Base-by-base conservation (phyloP, 1,139 yeast genomes). In the Tardiomyces blankii region DNA sequence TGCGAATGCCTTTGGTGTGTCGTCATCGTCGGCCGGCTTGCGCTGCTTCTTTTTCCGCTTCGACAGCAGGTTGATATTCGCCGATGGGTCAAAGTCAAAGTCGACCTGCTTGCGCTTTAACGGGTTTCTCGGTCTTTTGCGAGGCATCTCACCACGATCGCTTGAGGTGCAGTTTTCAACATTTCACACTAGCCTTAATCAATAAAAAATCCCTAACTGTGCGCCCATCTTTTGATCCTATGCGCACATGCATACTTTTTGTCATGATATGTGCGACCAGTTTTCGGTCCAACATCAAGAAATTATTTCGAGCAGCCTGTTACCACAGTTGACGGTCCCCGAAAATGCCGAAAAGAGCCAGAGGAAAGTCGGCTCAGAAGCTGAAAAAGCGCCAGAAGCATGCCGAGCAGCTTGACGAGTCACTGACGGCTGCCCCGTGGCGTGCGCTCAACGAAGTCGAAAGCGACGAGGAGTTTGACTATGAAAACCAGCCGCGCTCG, bases 401-500 rank as follows among this genome's bases (percentile, higher is more conserved):
- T 12, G 49, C 46, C 32, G 45, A 45, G n/a, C 18, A 40, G 25
- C 30, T 48, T 1, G 25, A 39, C 11, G 41, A 39, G n/a, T 25
- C 38, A 8, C 39, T 35, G 21, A n/a, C 39, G 9, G 16, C 16
- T 9, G 35, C 35, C 13, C n/a, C 39, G 11, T 35, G 39, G 39
- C 39, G 19, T 3, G 19, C 19, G 19, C 39, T 35, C 19, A 8
- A 18, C 16, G 38, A 39, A 2, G 25, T 46, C 8, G 58, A 49
- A 4, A 55, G 53, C 27, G 59, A 59, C 18, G 60, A 50, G 13
- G 66, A 60, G 41, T 55, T 51, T 27, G 69, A 59, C 42, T 66
- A 64, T 44, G 72, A 68, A 45, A 51, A 48, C 18, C 49, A 54
- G 19, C 67, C 63, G 9, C 53, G 65, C 9, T 21, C 46, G n/a